Evolutionary conservation across 176 grass and related monocot genomes (phyloP).

Genomic region (Metroxylon sagu): DNA sequence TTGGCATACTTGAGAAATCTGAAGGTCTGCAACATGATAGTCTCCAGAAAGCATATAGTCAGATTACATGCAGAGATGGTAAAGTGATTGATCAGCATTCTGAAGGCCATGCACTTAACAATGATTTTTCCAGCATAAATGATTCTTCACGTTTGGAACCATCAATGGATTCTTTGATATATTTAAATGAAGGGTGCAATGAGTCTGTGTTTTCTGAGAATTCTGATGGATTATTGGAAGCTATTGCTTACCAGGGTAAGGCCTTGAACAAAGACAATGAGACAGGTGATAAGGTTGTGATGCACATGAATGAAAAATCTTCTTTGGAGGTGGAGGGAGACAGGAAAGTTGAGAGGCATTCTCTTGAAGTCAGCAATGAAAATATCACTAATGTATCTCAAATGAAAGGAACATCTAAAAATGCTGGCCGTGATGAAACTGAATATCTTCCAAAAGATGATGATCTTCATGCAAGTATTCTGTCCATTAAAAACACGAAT

Average conservation of each 20-base stretch:
- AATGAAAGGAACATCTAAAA: conserved; percentile 16
- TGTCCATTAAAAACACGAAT: conserved; percentile 15
- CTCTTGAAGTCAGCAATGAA: conserved; percentile 19
- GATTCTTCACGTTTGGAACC: conserved; percentile 20
- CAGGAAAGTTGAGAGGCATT: conserved; percentile 12
- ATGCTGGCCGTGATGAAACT: conserved; percentile 12
- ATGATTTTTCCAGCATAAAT: conserved; percentile 20
- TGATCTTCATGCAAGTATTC: conserved; percentile 18
- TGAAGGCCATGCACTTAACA: conserved; percentile 20
- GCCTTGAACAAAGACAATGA: conserved; percentile 36
- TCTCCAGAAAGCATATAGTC: conserved; percentile 14
- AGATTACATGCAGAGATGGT: conserved; percentile 15
- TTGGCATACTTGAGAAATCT: conserved; percentile 21
- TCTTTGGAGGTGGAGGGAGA: conserved; percentile 29
- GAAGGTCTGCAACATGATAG: conserved; percentile 35
- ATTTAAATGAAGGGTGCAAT: conserved; percentile 23
- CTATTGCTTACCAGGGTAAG: conserved; percentile 79
- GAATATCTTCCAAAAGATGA: conserved; percentile 21
- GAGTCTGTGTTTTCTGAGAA: conserved; percentile 24
- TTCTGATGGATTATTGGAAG: conserved; percentile 75
- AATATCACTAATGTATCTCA: conserved; percentile 5
- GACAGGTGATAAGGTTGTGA: conserved; percentile 7
- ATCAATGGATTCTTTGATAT: conserved; percentile 11
- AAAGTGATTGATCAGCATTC: conserved; percentile 10
- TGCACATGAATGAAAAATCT: conserved; percentile 27